Evolutionary conservation across 208 protist genomes (phyloP), one percentile per base, ranked within the genome.

Genomic region (Trypanosoma cruzi): DNA sequence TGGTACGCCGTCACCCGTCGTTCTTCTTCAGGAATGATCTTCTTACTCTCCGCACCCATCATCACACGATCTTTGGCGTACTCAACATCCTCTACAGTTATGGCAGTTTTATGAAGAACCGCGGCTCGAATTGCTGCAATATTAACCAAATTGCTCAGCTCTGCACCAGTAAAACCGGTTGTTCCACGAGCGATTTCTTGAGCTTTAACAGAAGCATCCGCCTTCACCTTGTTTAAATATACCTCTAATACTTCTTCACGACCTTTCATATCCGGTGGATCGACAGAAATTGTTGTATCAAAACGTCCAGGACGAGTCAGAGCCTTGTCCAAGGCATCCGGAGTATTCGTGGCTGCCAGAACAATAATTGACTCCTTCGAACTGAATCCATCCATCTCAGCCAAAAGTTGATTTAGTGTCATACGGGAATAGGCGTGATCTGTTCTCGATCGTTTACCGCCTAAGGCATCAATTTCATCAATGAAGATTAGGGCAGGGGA

Each of bases 381-480:
- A 76, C 93, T 75, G 69, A 99, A 98, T 22, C 98, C 98, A 79
- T 99, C 98, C 92, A 99, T 97, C 76, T 99, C 97, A 22, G 95
- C 85, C 14, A 99, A 77, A 48, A 99, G 92, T 85, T 99, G 97
- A 77, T 99, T 99, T 50, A 99, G 86, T 29, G 98, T 98, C 93
- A 98, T 97, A 24, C 90, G 85, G 5, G 87, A 92, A 54, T 89
- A 83, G 10, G 79, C 64, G 58, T 89, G 81, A 68, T 96, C 91
- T 22, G 49, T 68, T 32, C 80, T 53, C 40, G 81, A 85, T 61
- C 96, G 85, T 48, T 81, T 88, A 22, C 85, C 87, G 16, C 96
- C 98, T 11, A 99, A 80, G 0, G 97, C 95, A 77, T 99, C 98
- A 64, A 99, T 98, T 79, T 99, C 98, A 86, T 99, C 98, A 50